Conservation (phyloP, 179 eudicot species). For the Actinidia arguta region DNA sequence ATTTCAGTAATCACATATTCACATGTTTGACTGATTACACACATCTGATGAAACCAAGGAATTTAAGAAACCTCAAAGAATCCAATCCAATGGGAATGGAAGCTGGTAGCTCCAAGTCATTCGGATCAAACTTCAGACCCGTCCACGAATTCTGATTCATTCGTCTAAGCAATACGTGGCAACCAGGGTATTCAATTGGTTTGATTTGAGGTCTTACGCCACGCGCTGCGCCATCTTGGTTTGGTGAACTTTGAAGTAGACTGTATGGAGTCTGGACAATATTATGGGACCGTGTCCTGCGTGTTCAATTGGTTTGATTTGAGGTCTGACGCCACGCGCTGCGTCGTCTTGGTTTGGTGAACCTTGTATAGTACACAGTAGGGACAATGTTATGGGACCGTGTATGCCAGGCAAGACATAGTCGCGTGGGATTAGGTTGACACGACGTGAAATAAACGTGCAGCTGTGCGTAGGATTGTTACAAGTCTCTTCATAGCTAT, state of each 20-base stretch:
- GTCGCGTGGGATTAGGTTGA: neutral
- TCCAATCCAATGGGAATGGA: too few species aligned
- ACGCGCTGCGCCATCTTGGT: too few species aligned
- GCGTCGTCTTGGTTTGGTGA: neutral
- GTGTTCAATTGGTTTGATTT: neutral
- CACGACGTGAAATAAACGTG: neutral
- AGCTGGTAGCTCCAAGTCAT: too few species aligned
- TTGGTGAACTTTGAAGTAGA: too few species aligned
- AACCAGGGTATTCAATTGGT: neutral
- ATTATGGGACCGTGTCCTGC: too few species aligned
- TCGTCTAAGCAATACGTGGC: constrained; percentile 6
- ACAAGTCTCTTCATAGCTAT: neutral
- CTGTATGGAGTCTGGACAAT: too few species aligned
- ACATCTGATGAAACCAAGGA: too few species aligned
- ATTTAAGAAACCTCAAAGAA: too few species aligned
- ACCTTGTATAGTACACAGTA: neutral
- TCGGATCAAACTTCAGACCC: neutral
- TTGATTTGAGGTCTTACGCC: neutral
- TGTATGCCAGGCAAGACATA: neutral
- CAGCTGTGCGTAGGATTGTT: neutral
- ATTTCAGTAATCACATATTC: too few species aligned
- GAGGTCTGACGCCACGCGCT: neutral
- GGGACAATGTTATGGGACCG: neutral
- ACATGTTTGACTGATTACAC: too few species aligned
- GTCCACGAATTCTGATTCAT: neutral